Percentiles rank a stretch among this genome's conserved stretches.
These are phyloP conservation scores for Aspergillus sp. DNA, from an alignment of 2,329 filamentous ascomycete species.

Conservation along the genomic window DNA sequence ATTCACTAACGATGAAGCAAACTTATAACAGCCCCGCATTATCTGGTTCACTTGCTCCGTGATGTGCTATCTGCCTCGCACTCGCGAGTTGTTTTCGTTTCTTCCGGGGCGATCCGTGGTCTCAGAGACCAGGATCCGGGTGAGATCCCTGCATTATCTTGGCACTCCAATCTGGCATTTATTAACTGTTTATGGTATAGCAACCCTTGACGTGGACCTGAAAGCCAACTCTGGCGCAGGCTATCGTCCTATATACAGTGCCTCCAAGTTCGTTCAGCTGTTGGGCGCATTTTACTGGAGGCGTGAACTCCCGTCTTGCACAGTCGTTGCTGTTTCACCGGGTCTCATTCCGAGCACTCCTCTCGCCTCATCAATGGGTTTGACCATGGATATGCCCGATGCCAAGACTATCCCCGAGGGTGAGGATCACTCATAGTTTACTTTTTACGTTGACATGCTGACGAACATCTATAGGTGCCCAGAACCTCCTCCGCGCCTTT, in stretches of 20 bases:
- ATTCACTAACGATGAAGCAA: neutral
- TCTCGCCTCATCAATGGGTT: neutral
- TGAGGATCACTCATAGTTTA: neutral
- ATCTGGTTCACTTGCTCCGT: neutral
- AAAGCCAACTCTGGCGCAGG: slow-evolving; percentile 21
- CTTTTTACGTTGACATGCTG: neutral
- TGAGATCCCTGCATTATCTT: slow-evolving; percentile 9
- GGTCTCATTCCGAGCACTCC: slow-evolving; percentile 14
- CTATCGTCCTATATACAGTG: slow-evolving; percentile 23
- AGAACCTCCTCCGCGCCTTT: slow-evolving; percentile 26
- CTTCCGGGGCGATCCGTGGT: slow-evolving; percentile 27
- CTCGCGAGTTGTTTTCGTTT: slow-evolving; percentile 27
- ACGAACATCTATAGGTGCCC: slow-evolving; percentile 19
- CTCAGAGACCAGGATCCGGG: slow-evolving; percentile 24
- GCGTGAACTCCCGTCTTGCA: slow-evolving; percentile 23
- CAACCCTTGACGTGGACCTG: neutral
- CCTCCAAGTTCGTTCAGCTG: slow-evolving; percentile 27
- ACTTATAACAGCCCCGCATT: neutral
- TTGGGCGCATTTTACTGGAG: slow-evolving; percentile 30
- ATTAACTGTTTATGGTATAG: neutral
- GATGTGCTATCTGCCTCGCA: slow-evolving; percentile 22
- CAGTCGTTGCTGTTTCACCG: slow-evolving; percentile 26
- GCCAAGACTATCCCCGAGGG: neutral
- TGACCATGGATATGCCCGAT: neutral
- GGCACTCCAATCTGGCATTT: too few species aligned